Conservation (phyloP, 2,329 filamentous ascomycete genomes). For the Clonostachys chloroleuca region DNA sequence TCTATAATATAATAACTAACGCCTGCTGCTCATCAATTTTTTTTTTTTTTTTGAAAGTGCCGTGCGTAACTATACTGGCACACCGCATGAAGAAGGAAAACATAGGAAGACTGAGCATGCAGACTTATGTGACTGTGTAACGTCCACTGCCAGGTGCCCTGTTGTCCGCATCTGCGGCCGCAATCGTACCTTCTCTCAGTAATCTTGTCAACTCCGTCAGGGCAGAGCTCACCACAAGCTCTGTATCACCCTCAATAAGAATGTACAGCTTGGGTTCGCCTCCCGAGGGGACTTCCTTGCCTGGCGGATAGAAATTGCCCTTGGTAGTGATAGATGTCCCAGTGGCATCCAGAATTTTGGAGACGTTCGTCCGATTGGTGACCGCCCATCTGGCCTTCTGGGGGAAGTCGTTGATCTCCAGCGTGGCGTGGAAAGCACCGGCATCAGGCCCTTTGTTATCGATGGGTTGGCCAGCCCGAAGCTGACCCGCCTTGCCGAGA, state of each 20-base stretch:
- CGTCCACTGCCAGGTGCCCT: constrained; percentile 74
- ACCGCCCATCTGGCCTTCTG: constrained; percentile 98
- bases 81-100: neutral
- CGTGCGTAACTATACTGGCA: neutral
- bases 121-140: constrained; percentile 72
- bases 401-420: constrained; percentile 99
- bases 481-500: constrained; percentile 81
- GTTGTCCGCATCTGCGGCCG: constrained; percentile 81
- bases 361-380: constrained; percentile 96
- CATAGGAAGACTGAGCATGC: neutral
- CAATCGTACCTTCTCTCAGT: constrained; percentile 85
- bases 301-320: constrained; percentile 80
- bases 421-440: constrained; percentile 90
- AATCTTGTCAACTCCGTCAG: constrained; percentile 86
- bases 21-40: neutral
- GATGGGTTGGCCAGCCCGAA: constrained; percentile 88
- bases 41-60: neutral
- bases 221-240: constrained; percentile 84
- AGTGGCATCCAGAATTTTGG: constrained; percentile 93
- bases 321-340: constrained; percentile 97
- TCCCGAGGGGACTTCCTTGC: constrained; percentile 72
- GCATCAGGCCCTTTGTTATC: constrained; percentile 98
- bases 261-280: constrained; percentile 95
- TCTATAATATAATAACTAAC: too few relatives aligned
- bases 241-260: constrained; percentile 94